Conservation (phyloP, 352 stramenopile species). For the Phytopythium mirpurense region DNA sequence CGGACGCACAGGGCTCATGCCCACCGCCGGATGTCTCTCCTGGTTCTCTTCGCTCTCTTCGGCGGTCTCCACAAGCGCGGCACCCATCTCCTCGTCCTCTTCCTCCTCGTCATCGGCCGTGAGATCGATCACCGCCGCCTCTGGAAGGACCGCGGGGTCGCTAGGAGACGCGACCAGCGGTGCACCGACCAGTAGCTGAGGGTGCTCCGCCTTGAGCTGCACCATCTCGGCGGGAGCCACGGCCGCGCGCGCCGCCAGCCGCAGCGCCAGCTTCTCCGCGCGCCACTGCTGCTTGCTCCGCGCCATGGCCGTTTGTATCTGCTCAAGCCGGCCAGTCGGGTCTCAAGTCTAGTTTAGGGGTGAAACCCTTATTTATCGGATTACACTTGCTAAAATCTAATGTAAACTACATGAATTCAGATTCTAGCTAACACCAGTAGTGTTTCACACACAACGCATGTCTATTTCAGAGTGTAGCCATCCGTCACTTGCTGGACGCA, state of each 20-base stretch:
- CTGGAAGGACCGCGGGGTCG: neutral
- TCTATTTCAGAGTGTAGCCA: neutral
- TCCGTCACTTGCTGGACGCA: neutral
- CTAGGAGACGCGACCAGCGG: neutral
- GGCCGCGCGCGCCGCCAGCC: conserved; percentile 3
- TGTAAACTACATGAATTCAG: too few species aligned
- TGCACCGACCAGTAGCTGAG: neutral
- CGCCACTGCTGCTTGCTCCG: conserved; percentile 37
- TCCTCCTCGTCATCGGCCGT: conserved; percentile 55
- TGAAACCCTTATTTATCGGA: too few species aligned
- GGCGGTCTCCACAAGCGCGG: neutral
- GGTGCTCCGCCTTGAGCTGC: conserved; percentile 2
- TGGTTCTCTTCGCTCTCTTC: neutral
- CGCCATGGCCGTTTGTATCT: conserved; percentile 12
- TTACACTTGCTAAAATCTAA: too few species aligned
- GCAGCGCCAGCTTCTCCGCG: conserved; percentile 15
- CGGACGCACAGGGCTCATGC: neutral
- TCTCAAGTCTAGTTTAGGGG: neutral
- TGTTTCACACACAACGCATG: neutral
- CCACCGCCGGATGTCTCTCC: conserved; percentile 1
- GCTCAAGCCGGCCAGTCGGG: neutral
- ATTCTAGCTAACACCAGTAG: neutral
- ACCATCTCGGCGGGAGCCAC: neutral
- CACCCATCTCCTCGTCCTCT: conserved; percentile 22
- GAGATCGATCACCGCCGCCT: conserved; percentile 39